Evolutionary conservation across 495 filamentous ascomycete genomes (phyloP).

Genomic region (Penicillium silybi): DNA sequence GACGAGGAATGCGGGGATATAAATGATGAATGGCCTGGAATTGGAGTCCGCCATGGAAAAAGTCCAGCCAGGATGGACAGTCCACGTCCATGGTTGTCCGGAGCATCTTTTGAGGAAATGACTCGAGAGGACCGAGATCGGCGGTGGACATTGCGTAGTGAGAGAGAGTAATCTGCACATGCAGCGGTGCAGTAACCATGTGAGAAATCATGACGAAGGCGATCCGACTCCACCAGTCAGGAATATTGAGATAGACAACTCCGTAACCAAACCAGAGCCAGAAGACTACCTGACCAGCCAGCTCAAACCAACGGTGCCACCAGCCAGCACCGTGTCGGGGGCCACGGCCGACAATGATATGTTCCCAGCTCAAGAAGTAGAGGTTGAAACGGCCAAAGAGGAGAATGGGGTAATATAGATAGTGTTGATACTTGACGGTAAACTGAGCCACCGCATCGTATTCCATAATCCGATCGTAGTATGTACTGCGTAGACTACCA

Average conservation of each 20-base stretch:
- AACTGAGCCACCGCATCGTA: constrained; percentile 75
- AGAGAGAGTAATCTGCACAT: constrained; percentile 93
- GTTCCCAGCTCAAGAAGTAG: constrained; percentile 78
- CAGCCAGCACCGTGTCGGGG: constrained; percentile 78
- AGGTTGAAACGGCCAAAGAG: constrained; percentile 87
- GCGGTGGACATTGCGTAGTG: constrained; percentile 97
- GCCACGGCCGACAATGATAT: constrained; percentile 69
- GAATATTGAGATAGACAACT: constrained; percentile 74
- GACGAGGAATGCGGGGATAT: constrained; percentile 88
- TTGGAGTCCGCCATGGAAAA: constrained; percentile 95
- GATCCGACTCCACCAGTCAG: constrained; percentile 64
- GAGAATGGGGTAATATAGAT: constrained; percentile 83
- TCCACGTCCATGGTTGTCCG: constrained; percentile 98
- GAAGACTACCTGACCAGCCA: constrained; percentile 81
- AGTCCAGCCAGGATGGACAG: constrained; percentile 92
- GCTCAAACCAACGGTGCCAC: constrained; percentile 87
- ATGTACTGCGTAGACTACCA: constrained; percentile 70
- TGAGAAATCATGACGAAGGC: constrained; percentile 83
- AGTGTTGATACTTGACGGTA: constrained; percentile 70
- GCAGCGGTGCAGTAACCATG: constrained; percentile 78
- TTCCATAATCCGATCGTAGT: constrained; percentile 82
- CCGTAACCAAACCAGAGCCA: constrained; percentile 94
- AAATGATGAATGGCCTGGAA: constrained; percentile 97
- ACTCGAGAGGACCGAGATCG: constrained; percentile 81
- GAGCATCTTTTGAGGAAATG: constrained; percentile 94